Base-by-base conservation (phyloP, 2,329 filamentous ascomycete genomes). In the Hypoxylon sp. region DNA sequence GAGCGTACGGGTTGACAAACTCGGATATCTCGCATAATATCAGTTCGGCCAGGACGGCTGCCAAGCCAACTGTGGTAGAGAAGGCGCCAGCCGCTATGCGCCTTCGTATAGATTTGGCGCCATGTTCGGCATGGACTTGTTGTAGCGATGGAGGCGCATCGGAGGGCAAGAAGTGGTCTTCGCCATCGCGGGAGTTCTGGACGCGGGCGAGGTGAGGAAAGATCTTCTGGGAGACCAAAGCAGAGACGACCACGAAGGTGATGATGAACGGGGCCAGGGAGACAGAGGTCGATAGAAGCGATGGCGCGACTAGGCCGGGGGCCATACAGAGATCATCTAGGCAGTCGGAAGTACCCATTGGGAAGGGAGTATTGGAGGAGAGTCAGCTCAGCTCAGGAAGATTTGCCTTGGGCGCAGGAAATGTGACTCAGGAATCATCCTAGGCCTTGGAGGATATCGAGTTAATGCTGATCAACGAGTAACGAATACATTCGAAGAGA, bases 11-110 rank as follows among this genome's bases (percentile, higher is more conserved):
- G 62, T 88, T 83, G n/a, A 91, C 81, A 4, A 89, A 81, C 68
- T 91, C 90, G 21, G 90, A 87, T 38, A 96, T 91, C 74, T 96
- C 92, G 67, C 90, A 92, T 7, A 96, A 81, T 41, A 96, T 90
- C 64, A 96, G 77, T 74, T 93, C 88, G 2, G 87, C 91, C 41
- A 96, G 79, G 1, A 94, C 90, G 31, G 88, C 83, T 4, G 91
- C 89, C 7, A 96, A 81, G 1, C 86, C 91, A 29, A 95, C 84
- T 8, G 90, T 96, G 1, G 86, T 83, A 5, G 90, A 87, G 73
- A 96, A 96, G 1, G 89, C 86, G 55, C 83, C 75, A 11, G 86
- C 87, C 1, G 86, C 83, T 10, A 83, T 71, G 20, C 80, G 76
- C 35, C 83, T 75, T 45, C 80, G 75, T 58, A 79, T 69, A 35